Evolutionary conservation across 805 yeast species (phyloP).

Genomic region (Nakazawaea sp.): DNA sequence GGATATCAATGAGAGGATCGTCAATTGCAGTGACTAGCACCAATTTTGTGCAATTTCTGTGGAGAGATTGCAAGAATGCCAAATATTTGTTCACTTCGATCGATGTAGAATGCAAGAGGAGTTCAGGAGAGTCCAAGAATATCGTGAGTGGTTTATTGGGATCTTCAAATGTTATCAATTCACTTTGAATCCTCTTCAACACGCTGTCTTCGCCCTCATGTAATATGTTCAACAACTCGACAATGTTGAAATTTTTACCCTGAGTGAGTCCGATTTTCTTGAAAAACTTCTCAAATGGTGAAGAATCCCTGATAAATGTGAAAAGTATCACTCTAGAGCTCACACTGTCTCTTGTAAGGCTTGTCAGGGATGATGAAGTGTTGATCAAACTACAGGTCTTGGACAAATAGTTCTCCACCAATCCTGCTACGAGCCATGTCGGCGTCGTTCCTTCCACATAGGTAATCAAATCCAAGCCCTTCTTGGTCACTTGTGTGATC

Average conservation of each 20-base stretch:
- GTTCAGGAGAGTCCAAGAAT: constrained; percentile 19
- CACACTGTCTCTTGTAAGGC: constrained; percentile 13
- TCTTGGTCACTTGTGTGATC: constrained; percentile 24
- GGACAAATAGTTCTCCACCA: constrained; percentile 42
- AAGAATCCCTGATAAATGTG: constrained; percentile 18
- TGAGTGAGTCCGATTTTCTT: constrained; percentile 32
- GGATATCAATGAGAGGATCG: constrained; percentile 15
- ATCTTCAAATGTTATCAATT: not conserved
- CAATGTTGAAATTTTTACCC: constrained; percentile 24
- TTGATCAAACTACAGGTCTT: constrained; percentile 35
- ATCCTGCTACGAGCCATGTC: constrained; percentile 51
- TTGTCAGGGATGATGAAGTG: constrained; percentile 28
- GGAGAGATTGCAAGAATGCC: constrained; percentile 4
- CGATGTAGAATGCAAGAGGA: constrained; percentile 15
- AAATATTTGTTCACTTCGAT: constrained; percentile 1
- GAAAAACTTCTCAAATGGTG: constrained; percentile 25
- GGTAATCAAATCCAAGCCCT: constrained; percentile 27
- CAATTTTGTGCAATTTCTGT: constrained; percentile 16
- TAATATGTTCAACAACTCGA: constrained; percentile 31
- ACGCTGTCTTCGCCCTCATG: constrained; percentile 21
- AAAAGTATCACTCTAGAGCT: constrained; percentile 30
- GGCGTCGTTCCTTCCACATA: constrained; percentile 51
- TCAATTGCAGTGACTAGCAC: constrained; percentile 18
- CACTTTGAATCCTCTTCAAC: constrained; percentile 15
- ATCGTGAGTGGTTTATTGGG: not conserved